Evolutionary conservation across 2,329 filamentous ascomycete genomes (phyloP), one percentile per base, ranked within the genome.

Genomic region (Dryadomyces quercus-mongolicae): DNA sequence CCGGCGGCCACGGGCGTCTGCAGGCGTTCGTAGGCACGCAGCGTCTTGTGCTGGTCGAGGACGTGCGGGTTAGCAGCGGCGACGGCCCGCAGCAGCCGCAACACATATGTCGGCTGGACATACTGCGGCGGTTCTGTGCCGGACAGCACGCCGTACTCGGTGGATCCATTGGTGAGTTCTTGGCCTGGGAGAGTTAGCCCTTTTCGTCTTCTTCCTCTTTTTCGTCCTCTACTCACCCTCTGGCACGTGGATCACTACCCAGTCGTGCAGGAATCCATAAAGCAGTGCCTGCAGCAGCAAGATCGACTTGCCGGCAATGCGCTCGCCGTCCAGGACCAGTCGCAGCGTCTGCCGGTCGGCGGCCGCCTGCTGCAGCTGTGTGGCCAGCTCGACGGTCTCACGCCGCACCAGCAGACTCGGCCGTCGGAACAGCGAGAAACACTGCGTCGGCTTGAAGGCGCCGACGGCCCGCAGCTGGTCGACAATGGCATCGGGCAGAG

Each of bases 401-500:
- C 79, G 75, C 61, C 91, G 80, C 58, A 95, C 73, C 65, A 98
- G 72, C 53, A 85, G 80, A 54, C 87, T 86, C 25, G 93, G 93
- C 60, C 82, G 78, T 61, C 88, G 75, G 70, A 97, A 98, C 63
- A 95, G 72, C 56, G 77, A 80, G 91, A 93, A 98, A 59, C 80
- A 83, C 75, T 97, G 93, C 22, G 82, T 87, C 21, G 82, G 76
- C 78, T 95, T 95, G 76, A 98, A 98, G 3, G 88, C 90, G 65
- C 95, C 88, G 53, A 86, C 76, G n/a, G 83, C 79, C 62, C 90
- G 80, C 71, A 98, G 74, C 67, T 85, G 81, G 71, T 95, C 90
- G 51, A 96, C 78, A 51, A 89, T 72, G 1, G 72, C 70, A 45
- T 82, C 80, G 8, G 86, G 82, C 31, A 97, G 69, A 1, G 80